phyloP scores from a whole-genome alignment of 139 green algal genomes.

The Choricystis sp. region DNA sequence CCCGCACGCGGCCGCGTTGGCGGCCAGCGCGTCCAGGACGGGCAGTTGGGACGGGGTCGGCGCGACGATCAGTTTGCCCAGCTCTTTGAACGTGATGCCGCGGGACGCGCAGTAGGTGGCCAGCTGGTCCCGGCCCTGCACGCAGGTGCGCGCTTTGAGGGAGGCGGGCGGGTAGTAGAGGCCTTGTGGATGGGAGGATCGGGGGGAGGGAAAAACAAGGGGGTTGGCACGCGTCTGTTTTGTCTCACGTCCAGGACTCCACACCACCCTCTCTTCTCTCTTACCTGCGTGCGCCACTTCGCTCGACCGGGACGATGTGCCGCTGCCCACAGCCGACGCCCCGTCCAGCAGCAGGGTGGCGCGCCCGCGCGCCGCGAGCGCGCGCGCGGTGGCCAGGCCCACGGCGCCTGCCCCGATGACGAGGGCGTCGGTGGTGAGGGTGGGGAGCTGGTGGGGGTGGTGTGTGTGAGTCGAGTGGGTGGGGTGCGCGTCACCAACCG shows the following conservation, averaged over 20 bases:
- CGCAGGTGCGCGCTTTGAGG: conserved; percentile 62
- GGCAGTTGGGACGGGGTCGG: conserved; percentile 14
- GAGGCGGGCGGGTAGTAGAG: conserved; percentile 68
- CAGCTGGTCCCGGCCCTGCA: conserved; percentile 45
- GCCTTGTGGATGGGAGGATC: conserved; percentile 34
- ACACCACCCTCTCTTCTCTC: not conserved
- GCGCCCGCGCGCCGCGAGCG: conserved; percentile 22
- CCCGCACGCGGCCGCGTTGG: not conserved
- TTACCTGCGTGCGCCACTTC: conserved; percentile 29
- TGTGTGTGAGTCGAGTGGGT: not conserved
- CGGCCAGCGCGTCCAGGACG: conserved; percentile 5
- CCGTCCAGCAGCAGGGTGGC: conserved; percentile 57
- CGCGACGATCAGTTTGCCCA: conserved; percentile 71
- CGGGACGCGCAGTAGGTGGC: conserved; percentile 29
- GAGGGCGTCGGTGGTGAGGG: conserved; percentile 1
- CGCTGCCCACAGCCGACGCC: conserved; percentile 24
- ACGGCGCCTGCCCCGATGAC: conserved; percentile 51
- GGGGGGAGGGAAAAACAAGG: not conserved
- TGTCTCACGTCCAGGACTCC: not conserved
- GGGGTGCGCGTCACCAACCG: too few species aligned
- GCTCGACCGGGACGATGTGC: conserved; percentile 43
- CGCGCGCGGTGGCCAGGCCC: conserved; percentile 48
- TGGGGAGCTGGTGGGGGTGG: not conserved
- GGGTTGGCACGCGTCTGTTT: not conserved
- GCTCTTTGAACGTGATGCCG: conserved; percentile 27